These are phyloP conservation scores for Hymenoscyphus linearis DNA, from an alignment of 2,329 filamentous ascomycete genomes.

Conservation along the genomic window DNA sequence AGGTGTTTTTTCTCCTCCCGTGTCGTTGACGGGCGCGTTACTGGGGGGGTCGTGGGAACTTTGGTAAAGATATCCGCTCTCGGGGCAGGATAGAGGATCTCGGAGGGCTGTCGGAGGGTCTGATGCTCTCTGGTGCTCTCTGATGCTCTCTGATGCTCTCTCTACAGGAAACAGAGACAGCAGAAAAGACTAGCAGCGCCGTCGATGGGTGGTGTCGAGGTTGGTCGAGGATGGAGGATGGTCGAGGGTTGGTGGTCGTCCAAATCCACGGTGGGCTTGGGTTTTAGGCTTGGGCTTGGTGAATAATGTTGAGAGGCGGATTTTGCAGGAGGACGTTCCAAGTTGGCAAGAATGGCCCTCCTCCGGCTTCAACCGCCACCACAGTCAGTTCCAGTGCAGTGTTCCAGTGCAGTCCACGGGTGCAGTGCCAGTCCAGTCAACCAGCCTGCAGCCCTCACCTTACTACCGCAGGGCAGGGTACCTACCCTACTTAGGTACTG, in stretches of 20 bases:
- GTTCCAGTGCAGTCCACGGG: background rate
- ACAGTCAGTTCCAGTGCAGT: background rate
- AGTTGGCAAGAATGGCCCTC: conserved; percentile 4
- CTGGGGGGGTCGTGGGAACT: conserved; percentile 2
- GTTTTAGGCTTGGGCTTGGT: background rate
- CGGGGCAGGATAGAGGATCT: too few relatives aligned
- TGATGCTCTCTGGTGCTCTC: too few relatives aligned
- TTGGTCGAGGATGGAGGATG: background rate
- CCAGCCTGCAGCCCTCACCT: too few relatives aligned
- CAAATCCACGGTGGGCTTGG: background rate
- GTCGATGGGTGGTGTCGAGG: background rate
- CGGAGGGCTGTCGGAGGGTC: background rate
- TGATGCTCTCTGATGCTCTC: background rate
- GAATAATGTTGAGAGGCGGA: background rate
- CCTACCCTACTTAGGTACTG: too few relatives aligned
- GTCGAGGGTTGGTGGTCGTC: background rate
- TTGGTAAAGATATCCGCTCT: background rate
- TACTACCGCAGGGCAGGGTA: too few relatives aligned
- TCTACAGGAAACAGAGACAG: background rate
- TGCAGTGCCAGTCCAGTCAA: too few relatives aligned
- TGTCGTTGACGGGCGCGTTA: conserved; percentile 15
- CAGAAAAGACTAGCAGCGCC: background rate
- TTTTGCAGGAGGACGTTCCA: background rate
- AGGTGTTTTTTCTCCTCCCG: conserved; percentile 7
- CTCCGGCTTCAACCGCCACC: conserved; percentile 1